phyloP scores from a whole-genome alignment of 176 grass and related monocot species.

The Thinopyrum elongatum region DNA sequence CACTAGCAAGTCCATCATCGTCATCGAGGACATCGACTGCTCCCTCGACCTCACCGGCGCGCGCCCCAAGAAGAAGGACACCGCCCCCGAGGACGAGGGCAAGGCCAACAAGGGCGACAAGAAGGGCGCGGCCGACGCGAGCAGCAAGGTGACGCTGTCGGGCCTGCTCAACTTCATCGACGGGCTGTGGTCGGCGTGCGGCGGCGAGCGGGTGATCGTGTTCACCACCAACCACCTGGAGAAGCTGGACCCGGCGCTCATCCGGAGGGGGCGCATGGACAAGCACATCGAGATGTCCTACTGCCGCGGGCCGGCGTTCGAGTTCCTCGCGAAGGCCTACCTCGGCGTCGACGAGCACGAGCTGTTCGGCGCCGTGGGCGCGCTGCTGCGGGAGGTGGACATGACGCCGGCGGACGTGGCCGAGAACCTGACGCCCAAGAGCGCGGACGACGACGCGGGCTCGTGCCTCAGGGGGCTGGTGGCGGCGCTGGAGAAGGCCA shows the following conservation, averaged over 20 bases:
- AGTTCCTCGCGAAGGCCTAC: slow-evolving; percentile 59
- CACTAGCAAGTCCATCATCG: slow-evolving; percentile 55
- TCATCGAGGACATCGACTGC: slow-evolving; percentile 73
- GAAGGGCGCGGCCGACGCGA: slow-evolving; percentile 11
- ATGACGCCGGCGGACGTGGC: slow-evolving; percentile 66
- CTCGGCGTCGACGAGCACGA: slow-evolving; percentile 18
- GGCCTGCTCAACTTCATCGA: slow-evolving; percentile 78
- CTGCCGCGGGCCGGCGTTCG: slow-evolving; percentile 52
- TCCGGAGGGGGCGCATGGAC: slow-evolving; percentile 64
- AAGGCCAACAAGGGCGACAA: background rate
- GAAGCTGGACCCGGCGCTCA: slow-evolving; percentile 59
- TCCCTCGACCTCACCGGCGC: slow-evolving; percentile 58
- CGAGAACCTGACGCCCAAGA: slow-evolving; percentile 60
- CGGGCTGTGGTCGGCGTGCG: slow-evolving; percentile 66
- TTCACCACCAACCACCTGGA: slow-evolving; percentile 68
- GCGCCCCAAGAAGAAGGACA: slow-evolving; percentile 14
- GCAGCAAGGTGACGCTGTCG: slow-evolving; percentile 63
- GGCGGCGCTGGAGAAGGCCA: slow-evolving; percentile 36
- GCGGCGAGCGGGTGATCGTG: slow-evolving; percentile 53
- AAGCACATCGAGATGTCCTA: slow-evolving; percentile 84
- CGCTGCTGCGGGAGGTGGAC: slow-evolving; percentile 39
- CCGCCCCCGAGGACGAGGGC: background rate
- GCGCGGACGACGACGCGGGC: slow-evolving; percentile 3
- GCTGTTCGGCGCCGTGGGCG: slow-evolving; percentile 14
- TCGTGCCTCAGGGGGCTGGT: slow-evolving; percentile 37